These are phyloP conservation scores for Phaseolus coccineus DNA, from an alignment of 331 rosid genomes.

Conservation along the genomic window DNA sequence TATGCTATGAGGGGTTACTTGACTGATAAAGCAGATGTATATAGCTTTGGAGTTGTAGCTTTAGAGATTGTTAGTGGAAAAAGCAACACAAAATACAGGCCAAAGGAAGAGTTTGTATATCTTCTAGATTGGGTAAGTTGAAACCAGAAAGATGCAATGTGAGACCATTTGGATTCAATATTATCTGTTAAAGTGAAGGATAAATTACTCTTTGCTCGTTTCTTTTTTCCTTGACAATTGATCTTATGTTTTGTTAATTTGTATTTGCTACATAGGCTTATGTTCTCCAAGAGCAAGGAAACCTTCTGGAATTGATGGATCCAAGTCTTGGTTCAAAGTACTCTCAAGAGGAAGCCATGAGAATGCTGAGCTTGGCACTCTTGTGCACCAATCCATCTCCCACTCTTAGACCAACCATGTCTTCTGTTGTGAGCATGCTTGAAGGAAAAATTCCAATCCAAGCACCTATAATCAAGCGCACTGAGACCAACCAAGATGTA, in stretches of 20 bases:
- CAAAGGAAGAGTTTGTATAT: conserved; percentile 76
- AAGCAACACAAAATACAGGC: conserved; percentile 68
- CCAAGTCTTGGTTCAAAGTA: conserved; percentile 69
- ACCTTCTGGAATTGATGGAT: conserved; percentile 80
- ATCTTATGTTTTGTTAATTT: conserved; percentile 4
- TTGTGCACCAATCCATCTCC: conserved; percentile 91
- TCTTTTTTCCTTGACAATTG: no score
- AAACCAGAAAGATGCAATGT: neutral
- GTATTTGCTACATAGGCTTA: conserved; percentile 61
- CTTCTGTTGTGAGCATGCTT: conserved; percentile 81
- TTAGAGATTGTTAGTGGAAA: conserved; percentile 55
- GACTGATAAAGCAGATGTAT: neutral
- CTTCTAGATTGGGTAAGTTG: conserved; percentile 82
- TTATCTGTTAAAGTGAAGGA: neutral
- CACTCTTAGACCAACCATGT: conserved; percentile 85
- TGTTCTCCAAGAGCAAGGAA: conserved; percentile 90
- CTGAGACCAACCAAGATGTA: conserved; percentile 48
- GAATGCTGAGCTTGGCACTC: conserved; percentile 71
- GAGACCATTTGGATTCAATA: neutral
- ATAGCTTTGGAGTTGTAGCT: neutral
- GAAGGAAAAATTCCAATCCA: conserved; percentile 77
- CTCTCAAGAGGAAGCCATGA: conserved; percentile 65
- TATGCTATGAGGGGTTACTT: neutral
- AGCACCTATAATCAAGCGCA: conserved; percentile 56
- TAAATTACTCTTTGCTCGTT: neutral